Conservation (phyloP, 169 alveolate species). For the Plasmodium berghei region DNA sequence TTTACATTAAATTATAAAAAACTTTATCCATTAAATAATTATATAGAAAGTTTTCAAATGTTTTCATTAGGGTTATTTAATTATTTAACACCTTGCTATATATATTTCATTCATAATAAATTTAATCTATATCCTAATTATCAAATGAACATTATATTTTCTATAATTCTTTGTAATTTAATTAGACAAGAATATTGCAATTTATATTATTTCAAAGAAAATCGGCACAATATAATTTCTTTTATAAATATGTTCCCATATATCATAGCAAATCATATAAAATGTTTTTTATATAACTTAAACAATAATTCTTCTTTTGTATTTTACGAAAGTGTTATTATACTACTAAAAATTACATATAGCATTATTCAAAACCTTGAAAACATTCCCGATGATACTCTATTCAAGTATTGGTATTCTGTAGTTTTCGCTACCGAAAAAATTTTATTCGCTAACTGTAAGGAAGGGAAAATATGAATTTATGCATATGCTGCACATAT, state of each 20-base stretch:
- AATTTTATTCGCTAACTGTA: slow-evolving; percentile 62
- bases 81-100: slow-evolving; percentile 55
- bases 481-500: background rate
- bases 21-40: slow-evolving; percentile 71
- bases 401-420: slow-evolving; percentile 63
- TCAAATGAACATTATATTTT: slow-evolving; percentile 28
- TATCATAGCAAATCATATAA: slow-evolving; percentile 57
- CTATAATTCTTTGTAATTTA: slow-evolving; percentile 64
- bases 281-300: slow-evolving; percentile 68
- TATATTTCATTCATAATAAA: slow-evolving; percentile 59
- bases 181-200: slow-evolving; percentile 62
- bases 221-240: slow-evolving; percentile 19
- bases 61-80: slow-evolving; percentile 45
- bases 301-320: slow-evolving; percentile 63
- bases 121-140: slow-evolving; percentile 72
- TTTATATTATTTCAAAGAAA: slow-evolving; percentile 44
- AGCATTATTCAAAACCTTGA: slow-evolving; percentile 15
- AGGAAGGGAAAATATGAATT: background rate
- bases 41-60: slow-evolving; percentile 65
- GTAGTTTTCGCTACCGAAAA: slow-evolving; percentile 50
- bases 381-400: slow-evolving; percentile 1
- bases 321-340: slow-evolving; percentile 69
- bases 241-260: slow-evolving; percentile 74
- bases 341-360: slow-evolving; percentile 58
- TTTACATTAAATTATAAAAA: slow-evolving; percentile 71